Conservation (phyloP, 2,329 filamentous ascomycete genomes). For the Talaromyces marneffei region DNA sequence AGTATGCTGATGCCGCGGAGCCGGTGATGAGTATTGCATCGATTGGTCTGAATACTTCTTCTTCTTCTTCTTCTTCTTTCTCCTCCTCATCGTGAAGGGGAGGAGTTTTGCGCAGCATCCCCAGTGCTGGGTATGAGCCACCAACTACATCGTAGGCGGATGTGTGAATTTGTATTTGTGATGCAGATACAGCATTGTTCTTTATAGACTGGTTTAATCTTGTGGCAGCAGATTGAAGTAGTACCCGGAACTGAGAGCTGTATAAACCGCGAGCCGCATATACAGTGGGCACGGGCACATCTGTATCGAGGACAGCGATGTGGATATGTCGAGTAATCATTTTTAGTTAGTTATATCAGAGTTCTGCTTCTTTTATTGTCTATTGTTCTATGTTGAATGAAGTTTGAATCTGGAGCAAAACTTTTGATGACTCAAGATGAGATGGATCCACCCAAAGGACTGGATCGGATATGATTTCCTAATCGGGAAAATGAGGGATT, state of each 20-base stretch:
- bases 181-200: constrained; percentile 2
- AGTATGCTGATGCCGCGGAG: constrained; percentile 22
- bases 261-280: constrained; percentile 31
- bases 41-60: constrained; percentile 16
- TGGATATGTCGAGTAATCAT: constrained; percentile 22
- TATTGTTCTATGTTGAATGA: neutral
- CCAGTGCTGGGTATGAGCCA: constrained; percentile 23
- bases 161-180: constrained; percentile 22
- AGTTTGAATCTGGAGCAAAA: neutral
- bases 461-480: constrained; percentile 13
- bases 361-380: too few relatives aligned
- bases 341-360: neutral
- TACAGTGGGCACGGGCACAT: constrained; percentile 30
- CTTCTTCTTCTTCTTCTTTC: neutral
- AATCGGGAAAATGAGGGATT: constrained; percentile 6
- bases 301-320: constrained; percentile 32
- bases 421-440: neutral
- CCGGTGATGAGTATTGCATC: constrained; percentile 32
- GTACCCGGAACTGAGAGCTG: constrained; percentile 30
- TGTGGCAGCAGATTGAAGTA: constrained; percentile 27
- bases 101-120: constrained; percentile 19
- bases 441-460: neutral
- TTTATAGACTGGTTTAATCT: constrained; percentile 20
- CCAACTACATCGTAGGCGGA: constrained; percentile 31
- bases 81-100: neutral